Evolutionary conservation across 352 stramenopile genomes (phyloP), one percentile per base, ranked within the genome.

Genomic region (Phytophthora crassamura): DNA sequence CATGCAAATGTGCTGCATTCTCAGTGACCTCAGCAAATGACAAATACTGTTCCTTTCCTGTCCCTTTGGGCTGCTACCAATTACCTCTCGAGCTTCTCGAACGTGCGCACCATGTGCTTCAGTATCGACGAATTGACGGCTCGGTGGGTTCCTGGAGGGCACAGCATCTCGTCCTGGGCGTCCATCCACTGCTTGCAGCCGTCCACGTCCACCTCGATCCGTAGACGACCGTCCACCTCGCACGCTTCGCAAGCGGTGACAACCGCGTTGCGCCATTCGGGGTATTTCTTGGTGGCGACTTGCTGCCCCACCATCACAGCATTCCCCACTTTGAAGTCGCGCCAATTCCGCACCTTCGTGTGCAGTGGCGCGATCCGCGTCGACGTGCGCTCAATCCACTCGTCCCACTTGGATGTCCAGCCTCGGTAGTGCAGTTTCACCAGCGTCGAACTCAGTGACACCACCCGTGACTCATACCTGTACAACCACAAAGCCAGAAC

Each of bases 321-420:
- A 49, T 92, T 72, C 39, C 69, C 58, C 7, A 82, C 69, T 30
- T 75, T 57, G 28, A 94, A 87, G 22, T 69, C 71, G 25, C 86
- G 76, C 86, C 86, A 94, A 53, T 92, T 85, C 5, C 48, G 70
- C 15, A 92, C 79, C 25, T 74, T 72, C 2, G 94, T 98, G 55
- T 98, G 85, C 67, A 99, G 96, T 0, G 94, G 95, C n/a, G 92
- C 86, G 16, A 99, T 80, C 4, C 97, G 82, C 12, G 80, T 80
- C 7, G 95, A 98, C 49, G 95, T 83, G 47, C 81, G 88, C 6
- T 89, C 65, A 52, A 99, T 87, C 94, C 95, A 99, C 72, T 99
- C 96, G 76, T 99, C 96, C 97, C 97, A 99, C 46, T 96, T 91
- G 10, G 88, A 72, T 1, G 97, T 98, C 97, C 97, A 99, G 12